These are phyloP conservation scores for Pestalotiopsis sp. DNA, from an alignment of 2,329 filamentous ascomycete species.

Conservation along the genomic window DNA sequence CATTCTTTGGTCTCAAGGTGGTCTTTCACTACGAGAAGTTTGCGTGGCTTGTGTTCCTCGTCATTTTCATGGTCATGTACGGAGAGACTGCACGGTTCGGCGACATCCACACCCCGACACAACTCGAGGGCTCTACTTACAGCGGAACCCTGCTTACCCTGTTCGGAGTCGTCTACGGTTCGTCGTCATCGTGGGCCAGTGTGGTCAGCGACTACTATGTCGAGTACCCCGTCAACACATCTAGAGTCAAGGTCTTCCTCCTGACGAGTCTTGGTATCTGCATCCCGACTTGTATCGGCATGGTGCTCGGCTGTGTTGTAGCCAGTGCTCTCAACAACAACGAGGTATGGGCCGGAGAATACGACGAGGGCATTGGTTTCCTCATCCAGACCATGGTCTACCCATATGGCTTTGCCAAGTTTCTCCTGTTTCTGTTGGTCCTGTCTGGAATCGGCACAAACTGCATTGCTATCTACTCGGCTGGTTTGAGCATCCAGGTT, in stretches of 20 bases:
- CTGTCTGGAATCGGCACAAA: conserved; percentile 50
- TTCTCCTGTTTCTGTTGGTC: conserved; percentile 36
- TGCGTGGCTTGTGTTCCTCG: conserved; percentile 50
- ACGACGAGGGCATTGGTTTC: conserved; percentile 45
- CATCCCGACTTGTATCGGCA: conserved; percentile 51
- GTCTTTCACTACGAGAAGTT: conserved; percentile 54
- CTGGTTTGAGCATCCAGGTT: conserved; percentile 34
- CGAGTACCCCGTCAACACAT: conserved; percentile 49
- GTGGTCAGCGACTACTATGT: conserved; percentile 49
- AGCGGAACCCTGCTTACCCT: conserved; percentile 44
- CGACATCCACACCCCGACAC: conserved; percentile 38
- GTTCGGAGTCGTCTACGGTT: conserved; percentile 49
- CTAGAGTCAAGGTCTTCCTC: conserved; percentile 48
- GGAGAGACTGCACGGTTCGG: conserved; percentile 45
- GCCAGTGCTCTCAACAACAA: conserved; percentile 44
- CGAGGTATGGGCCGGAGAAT: conserved; percentile 40
- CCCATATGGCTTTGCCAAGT: conserved; percentile 48
- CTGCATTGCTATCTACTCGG: conserved; percentile 45
- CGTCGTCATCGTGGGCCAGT: conserved; percentile 51
- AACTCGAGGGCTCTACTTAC: conserved; percentile 37
- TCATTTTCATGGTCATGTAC: conserved; percentile 53
- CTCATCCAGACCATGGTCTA: conserved; percentile 47
- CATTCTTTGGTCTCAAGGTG: conserved; percentile 52
- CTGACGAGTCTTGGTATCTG: conserved; percentile 49
- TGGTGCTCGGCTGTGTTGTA: conserved; percentile 47